Evolutionary conservation across 352 stramenopile species (phyloP), one percentile per base, ranked within the genome.

Genomic region (Phytopythium vexans): DNA sequence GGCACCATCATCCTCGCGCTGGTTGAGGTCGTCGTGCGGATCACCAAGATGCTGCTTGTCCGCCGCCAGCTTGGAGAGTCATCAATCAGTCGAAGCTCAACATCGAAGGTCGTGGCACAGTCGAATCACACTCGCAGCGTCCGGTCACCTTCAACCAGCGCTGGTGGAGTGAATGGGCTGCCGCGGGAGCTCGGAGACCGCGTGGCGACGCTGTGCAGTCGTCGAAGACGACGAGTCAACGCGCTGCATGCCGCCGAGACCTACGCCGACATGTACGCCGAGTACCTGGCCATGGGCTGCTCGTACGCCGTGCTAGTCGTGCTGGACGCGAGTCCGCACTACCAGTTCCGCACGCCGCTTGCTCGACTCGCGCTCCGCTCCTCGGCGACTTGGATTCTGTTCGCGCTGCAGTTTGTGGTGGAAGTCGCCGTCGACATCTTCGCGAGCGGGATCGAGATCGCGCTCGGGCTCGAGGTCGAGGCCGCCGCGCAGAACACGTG

Each of bases 201-300:
- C 21, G 2, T 45, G 44, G 8, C 43, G 68, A 6, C 59, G 55
- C 7, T 45, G 47, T 44, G 43, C 46, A 4, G 54, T 68, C 49
- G 54, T 39, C n/a, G 47, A 39, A 1, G 33, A 64, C 8, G 49
- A 35, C 9, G 44, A 70, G 16, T 74, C 53, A 14, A 62, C 3
- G 40, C 49, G 6, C 56, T 64, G 12, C 61, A 74, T 39, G 44
- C 46, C 2, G 52, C 48, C 2, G 68, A 77, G 38, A 49, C 65
- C 12, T 65, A 53, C 15, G 60, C 59, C 40, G 68, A 72, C 53
- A 78, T 74, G 65, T 72, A 68, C 49, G 62, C 61, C 16, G 68
- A 78, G 43, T 78, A 74, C 44, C 21, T 78, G 12, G 62, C 65
- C 8, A 62, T 78, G 35, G 56, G 64, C n/a, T 78, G 65, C 52